These are phyloP conservation scores for Pseudogymnoascus sp. DNA, from an alignment of 2,329 filamentous ascomycete species.

Conservation along the genomic window DNA sequence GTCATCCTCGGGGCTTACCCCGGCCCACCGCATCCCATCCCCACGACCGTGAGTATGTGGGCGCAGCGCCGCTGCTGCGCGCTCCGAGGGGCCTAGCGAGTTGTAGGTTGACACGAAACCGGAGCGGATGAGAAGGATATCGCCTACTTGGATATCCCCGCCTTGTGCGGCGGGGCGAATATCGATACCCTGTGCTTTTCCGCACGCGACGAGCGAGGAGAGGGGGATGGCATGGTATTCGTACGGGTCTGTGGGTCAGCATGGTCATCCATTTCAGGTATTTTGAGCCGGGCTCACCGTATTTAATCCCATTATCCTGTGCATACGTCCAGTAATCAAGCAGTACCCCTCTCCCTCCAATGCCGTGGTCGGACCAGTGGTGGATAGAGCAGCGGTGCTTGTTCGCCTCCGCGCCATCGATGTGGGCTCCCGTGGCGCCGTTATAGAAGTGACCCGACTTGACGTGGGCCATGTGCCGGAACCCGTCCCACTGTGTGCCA, in stretches of 20 bases:
- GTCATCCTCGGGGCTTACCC: constrained; percentile 38
- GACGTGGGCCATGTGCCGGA: constrained; percentile 33
- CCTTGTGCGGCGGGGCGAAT: constrained; percentile 33
- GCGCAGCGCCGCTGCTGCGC: constrained; percentile 30
- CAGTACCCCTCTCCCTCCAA: constrained; percentile 46
- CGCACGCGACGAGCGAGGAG: constrained; percentile 21
- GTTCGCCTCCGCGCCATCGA: constrained; percentile 19
- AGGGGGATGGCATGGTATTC: constrained; percentile 22
- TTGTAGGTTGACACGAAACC: constrained; percentile 35
- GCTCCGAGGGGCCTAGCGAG: constrained; percentile 30
- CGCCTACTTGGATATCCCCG: constrained; percentile 41
- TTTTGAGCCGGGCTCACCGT: constrained; percentile 18
- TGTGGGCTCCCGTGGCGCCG: constrained; percentile 21
- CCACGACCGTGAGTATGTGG: constrained; percentile 30
- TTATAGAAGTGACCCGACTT: constrained; percentile 23
- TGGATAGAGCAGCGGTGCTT: constrained; percentile 24
- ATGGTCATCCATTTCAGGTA: neutral
- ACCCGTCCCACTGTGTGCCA: constrained; percentile 49
- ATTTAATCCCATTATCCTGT: constrained; percentile 31
- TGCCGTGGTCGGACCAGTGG: constrained; percentile 33
- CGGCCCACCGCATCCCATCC: constrained; percentile 32
- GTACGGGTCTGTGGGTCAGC: constrained; percentile 20
- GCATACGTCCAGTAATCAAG: constrained; percentile 41
- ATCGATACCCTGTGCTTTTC: constrained; percentile 24
- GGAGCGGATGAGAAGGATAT: constrained; percentile 42